Evolutionary conservation across 768 basidiomycete genomes (phyloP), one percentile per base, ranked within the genome.

Genomic region (Mycena sanguinolenta): DNA sequence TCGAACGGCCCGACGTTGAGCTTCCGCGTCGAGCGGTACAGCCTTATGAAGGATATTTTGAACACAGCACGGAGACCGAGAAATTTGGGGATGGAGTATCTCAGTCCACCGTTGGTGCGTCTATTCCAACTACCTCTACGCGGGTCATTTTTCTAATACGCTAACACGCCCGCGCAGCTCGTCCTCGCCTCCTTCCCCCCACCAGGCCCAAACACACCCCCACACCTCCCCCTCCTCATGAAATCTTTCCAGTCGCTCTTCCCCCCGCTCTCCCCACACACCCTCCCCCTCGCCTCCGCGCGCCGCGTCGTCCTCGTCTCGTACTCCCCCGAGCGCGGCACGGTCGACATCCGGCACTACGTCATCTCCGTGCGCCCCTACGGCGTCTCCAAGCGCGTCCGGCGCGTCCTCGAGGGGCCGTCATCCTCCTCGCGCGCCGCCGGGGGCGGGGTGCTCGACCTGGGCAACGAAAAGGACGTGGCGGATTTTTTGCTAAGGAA

Each of bases 181-280:
- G 97, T 99, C 2, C 89, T 99, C 30, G 95, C 92, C 72, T 97
- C 91, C 21, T 97, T 90, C 82, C 95, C 90, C 61, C 90, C 86
- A 67, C 92, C 90, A 58, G 91, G 89, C 13, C 92, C 93, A 3
- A 86, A 83, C 27, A 92, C 92, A 2, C 92, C 95, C 2, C 90
- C 91, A 3, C 96, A 99, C 78, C 86, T 98, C 44, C 88, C 95
- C 42, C 91, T 99, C 67, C 88, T 99, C 77, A 92, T 96, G 88
- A 98, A 98, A 81, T 90, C 96, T 67, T 98, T 99, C 83, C 98
- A 99, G 80, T 92, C 95, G 34, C 84, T 99, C 69, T 99, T 98
- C 83, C 98, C 98, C 6, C 93, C 98, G 0, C 94, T 99, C 55
- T 86, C 94, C 14, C 95, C 95, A 1, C 87, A 93, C 75, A 87